A percentile compares a stretch with the other conserved stretches of the same genome.
Conservation (phyloP, 768 basidiomycete genomes). For the Auricularia heimuer region DNA sequence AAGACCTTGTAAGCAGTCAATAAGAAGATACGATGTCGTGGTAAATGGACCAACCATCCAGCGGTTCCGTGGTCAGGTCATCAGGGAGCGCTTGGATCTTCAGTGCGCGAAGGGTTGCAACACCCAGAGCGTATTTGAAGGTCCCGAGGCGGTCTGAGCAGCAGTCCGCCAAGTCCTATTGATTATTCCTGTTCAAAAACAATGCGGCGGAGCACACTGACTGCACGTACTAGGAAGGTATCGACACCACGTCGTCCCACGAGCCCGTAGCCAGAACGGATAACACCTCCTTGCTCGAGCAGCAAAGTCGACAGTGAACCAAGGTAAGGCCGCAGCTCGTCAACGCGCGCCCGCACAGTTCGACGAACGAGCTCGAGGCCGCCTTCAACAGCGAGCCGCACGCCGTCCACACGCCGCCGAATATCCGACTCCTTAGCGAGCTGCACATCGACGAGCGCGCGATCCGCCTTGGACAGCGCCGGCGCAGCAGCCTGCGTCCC, state of each 20-base stretch:
- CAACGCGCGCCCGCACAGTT: constrained; percentile 40
- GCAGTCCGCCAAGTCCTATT: constrained; percentile 56
- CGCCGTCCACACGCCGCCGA: constrained; percentile 44
- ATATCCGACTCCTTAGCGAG: constrained; percentile 67
- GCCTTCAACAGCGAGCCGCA: constrained; percentile 49
- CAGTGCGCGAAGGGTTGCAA: constrained; percentile 72
- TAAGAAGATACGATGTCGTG: not conserved
- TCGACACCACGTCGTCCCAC: constrained; percentile 55
- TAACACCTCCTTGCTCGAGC: constrained; percentile 42
- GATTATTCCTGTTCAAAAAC: not conserved
- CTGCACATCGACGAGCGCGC: constrained; percentile 74
- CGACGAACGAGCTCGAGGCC: constrained; percentile 63
- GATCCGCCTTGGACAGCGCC: constrained; percentile 72
- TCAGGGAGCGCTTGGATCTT: constrained; percentile 59
- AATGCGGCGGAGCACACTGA: not conserved
- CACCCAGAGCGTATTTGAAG: constrained; percentile 62
- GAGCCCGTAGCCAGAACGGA: constrained; percentile 51
- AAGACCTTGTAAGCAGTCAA: constrained; percentile 37
- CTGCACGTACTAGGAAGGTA: constrained; percentile 63
- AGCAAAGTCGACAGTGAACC: constrained; percentile 49
- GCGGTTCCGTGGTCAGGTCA: constrained; percentile 59
- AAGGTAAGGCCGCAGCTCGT: constrained; percentile 48
- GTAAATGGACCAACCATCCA: constrained; percentile 39
- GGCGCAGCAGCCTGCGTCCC: constrained; percentile 26
- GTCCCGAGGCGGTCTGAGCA: constrained; percentile 66